A percentile compares a stretch with the other conserved stretches of the same genome.
These are phyloP conservation scores for Prunus persica DNA, from an alignment of 306 rosid species.

Conservation along the genomic window Prunus_persica_NCBIv2 NC_034013.1:4289501-4290000, in stretches of 20 bases:
- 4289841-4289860: conserved; percentile 57
- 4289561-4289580: conserved; percentile 57
- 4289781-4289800: conserved; percentile 72
- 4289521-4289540: conserved; percentile 63
- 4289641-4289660: conserved; percentile 60
- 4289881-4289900: conserved; percentile 40
- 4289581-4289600: conserved; percentile 60
- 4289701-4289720: conserved; percentile 81
- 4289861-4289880: conserved; percentile 71
- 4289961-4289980: conserved; percentile 33
- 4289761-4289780: conserved; percentile 71
- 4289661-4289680: conserved; percentile 48
- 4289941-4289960: conserved; percentile 36
- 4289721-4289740: conserved; percentile 80
- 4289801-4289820: conserved; percentile 49
- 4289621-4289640: conserved; percentile 41
- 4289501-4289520: conserved; percentile 61
- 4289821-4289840: conserved; percentile 56
- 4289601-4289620: conserved; percentile 45
- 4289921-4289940: conserved; percentile 42
- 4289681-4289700: conserved; percentile 58
- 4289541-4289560: conserved; percentile 65
- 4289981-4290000: conserved; percentile 26
- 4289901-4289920: conserved; percentile 83
- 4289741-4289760: conserved; percentile 60